phyloP scores from a whole-genome alignment of 345 rosid species.

The Lepidium aucheri region DNA sequence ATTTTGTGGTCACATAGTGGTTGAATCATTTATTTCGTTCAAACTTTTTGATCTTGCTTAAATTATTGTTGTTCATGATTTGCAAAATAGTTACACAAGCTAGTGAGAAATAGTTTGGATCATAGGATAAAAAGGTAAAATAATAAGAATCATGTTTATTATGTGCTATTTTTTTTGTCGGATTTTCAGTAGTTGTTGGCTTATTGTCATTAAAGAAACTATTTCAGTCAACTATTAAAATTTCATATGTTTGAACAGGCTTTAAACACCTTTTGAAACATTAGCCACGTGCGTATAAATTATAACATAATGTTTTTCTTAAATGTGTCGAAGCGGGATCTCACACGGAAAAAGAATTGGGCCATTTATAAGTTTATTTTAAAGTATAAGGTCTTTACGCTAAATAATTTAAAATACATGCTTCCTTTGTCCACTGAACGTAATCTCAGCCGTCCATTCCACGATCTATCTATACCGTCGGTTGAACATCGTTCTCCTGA shows the following conservation, averaged over 20 bases:
- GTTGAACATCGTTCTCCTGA: not conserved
- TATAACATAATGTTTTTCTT: not conserved
- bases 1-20: too few species aligned
- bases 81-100: too few species aligned
- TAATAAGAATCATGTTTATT: not conserved
- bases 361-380: not conserved
- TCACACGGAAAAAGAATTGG: not conserved
- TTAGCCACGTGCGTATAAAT: not conserved
- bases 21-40: too few species aligned
- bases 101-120: not conserved
- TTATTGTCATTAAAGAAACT: not conserved
- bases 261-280: not conserved
- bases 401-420: not conserved
- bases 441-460: conserved; percentile 20
- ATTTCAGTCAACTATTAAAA: not conserved
- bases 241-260: not conserved
- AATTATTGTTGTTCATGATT: too few species aligned
- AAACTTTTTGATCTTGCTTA: too few species aligned
- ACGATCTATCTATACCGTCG: conserved; percentile 10
- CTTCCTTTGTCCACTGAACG: not conserved
- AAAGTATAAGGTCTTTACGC: not conserved
- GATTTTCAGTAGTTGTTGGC: not conserved
- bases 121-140: not conserved
- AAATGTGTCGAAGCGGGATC: not conserved
- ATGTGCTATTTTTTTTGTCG: not conserved